Evolutionary conservation across 2,329 filamentous ascomycete species (phyloP).

Genomic region (Phaeoacremonium minimum): DNA sequence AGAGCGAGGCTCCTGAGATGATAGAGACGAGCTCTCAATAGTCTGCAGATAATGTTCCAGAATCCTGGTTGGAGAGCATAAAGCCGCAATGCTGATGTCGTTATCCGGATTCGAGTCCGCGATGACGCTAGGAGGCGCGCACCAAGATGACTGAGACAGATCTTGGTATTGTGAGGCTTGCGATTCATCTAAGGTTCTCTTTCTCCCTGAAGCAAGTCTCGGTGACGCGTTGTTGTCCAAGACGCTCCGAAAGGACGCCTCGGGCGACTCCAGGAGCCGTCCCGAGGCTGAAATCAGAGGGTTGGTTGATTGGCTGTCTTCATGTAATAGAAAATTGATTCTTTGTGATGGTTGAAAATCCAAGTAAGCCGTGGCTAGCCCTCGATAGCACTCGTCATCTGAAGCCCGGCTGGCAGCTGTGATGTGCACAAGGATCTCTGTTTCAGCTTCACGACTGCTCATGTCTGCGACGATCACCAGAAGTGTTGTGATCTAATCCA

Average conservation of each 20-base stretch:
- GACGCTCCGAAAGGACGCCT: slow-evolving; percentile 24
- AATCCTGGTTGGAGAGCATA: slow-evolving; percentile 45
- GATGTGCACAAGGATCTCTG: slow-evolving; percentile 54
- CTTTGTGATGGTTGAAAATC: slow-evolving; percentile 32
- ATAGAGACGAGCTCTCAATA: slow-evolving; percentile 20
- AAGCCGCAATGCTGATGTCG: slow-evolving; percentile 20
- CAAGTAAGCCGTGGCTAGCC: slow-evolving; percentile 47
- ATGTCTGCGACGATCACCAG: too few relatives aligned
- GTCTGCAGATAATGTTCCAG: slow-evolving; percentile 43
- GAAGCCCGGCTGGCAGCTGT: slow-evolving; percentile 41
- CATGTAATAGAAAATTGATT: slow-evolving; percentile 6
- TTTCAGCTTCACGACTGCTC: too few relatives aligned
- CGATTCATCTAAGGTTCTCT: background rate
- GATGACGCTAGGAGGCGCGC: slow-evolving; percentile 43
- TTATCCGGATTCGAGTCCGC: slow-evolving; percentile 49
- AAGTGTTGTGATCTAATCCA: too few relatives aligned
- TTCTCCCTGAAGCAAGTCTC: slow-evolving; percentile 4
- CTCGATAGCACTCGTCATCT: slow-evolving; percentile 45
- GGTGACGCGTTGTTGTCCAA: slow-evolving; percentile 21
- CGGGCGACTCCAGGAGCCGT: slow-evolving; percentile 13
- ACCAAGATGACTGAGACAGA: slow-evolving; percentile 30
- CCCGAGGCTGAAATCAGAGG: background rate
- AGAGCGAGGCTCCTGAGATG: slow-evolving; percentile 6
- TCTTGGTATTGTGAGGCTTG: slow-evolving; percentile 1
- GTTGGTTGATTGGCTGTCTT: slow-evolving; percentile 1